A percentile compares a stretch with the other conserved stretches of the same genome.
phyloP scores from a whole-genome alignment of 202 grass and related monocot genomes.

The Digitaria exilis region DNA sequence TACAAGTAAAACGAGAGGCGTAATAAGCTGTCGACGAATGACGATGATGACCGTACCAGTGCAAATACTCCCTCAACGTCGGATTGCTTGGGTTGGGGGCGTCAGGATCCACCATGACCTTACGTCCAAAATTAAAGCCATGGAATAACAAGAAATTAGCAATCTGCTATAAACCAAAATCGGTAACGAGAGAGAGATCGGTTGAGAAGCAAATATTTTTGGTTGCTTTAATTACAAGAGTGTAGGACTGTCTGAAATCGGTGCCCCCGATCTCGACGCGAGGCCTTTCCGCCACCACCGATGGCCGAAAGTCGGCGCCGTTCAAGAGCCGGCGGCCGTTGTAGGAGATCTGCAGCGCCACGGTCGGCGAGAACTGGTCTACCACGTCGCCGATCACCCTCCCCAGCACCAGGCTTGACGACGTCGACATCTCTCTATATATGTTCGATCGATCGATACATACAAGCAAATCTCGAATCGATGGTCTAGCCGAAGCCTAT shows the following conservation, averaged over 20 bases:
- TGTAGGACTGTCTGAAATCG: slow-evolving; percentile 50
- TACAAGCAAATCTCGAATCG: too few species aligned
- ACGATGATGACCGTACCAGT: slow-evolving; percentile 57
- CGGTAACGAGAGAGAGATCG: background rate
- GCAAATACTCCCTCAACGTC: slow-evolving; percentile 72
- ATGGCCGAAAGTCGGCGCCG: slow-evolving; percentile 53
- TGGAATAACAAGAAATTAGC: background rate
- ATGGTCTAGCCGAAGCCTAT: background rate
- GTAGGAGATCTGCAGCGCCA: slow-evolving; percentile 48
- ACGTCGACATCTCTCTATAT: background rate
- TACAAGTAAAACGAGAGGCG: too few species aligned
- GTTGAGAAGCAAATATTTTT: background rate
- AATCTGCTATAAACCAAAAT: background rate
- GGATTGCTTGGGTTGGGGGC: slow-evolving; percentile 74
- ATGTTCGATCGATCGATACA: background rate
- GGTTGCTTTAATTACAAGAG: slow-evolving; percentile 43
- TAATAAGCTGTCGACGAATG: too few species aligned
- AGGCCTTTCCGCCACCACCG: slow-evolving; percentile 46
- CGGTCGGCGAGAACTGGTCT: slow-evolving; percentile 45
- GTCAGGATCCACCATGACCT: slow-evolving; percentile 80
- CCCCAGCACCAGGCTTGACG: slow-evolving; percentile 47
- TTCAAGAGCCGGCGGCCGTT: slow-evolving; percentile 46
- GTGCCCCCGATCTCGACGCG: slow-evolving; percentile 57
- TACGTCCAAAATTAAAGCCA: slow-evolving; percentile 1
- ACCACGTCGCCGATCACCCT: slow-evolving; percentile 63